Conservation (phyloP, 2,329 filamentous ascomycete genomes). For the Aschersonia sp. region DNA sequence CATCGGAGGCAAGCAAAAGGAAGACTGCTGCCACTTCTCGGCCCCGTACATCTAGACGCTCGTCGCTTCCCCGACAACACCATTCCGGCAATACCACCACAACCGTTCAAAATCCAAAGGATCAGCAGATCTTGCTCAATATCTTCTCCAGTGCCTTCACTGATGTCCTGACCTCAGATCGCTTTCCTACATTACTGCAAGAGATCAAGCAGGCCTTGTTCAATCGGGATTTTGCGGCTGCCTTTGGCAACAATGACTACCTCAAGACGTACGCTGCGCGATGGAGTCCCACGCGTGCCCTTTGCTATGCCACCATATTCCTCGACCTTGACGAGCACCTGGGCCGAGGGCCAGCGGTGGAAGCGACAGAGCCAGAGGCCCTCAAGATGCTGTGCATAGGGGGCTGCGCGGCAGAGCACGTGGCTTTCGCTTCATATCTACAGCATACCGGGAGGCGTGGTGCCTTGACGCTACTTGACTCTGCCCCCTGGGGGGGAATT, state of each 20-base stretch:
- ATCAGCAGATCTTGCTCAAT: slow-evolving; percentile 57
- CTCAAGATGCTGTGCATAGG: slow-evolving; percentile 34
- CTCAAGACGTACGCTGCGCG: slow-evolving; percentile 74
- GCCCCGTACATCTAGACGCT: too few relatives aligned
- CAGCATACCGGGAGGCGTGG: slow-evolving; percentile 12
- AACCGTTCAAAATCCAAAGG: slow-evolving; percentile 1
- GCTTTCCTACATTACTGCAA: slow-evolving; percentile 50
- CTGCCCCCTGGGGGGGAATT: slow-evolving; percentile 61
- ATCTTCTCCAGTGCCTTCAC: slow-evolving; percentile 56
- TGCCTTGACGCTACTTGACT: slow-evolving; percentile 57
- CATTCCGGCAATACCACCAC: neutral
- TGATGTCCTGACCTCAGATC: slow-evolving; percentile 28
- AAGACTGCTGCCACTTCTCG: neutral
- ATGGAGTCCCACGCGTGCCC: slow-evolving; percentile 77
- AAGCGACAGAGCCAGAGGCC: neutral
- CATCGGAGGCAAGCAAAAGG: neutral
- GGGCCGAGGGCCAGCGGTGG: neutral
- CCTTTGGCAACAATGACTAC: slow-evolving; percentile 59
- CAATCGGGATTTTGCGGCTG: slow-evolving; percentile 66
- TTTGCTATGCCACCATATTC: slow-evolving; percentile 61
- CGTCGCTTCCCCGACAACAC: neutral
- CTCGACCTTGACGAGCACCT: slow-evolving; percentile 20
- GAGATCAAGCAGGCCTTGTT: slow-evolving; percentile 77
- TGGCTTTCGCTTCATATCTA: slow-evolving; percentile 33
- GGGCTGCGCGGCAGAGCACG: slow-evolving; percentile 48